Percentiles rank a stretch among this genome's conserved stretches.
Evolutionary conservation across 192 early-diverging fungal species (phyloP).

Genomic region (Haplosporangium gracile): DNA sequence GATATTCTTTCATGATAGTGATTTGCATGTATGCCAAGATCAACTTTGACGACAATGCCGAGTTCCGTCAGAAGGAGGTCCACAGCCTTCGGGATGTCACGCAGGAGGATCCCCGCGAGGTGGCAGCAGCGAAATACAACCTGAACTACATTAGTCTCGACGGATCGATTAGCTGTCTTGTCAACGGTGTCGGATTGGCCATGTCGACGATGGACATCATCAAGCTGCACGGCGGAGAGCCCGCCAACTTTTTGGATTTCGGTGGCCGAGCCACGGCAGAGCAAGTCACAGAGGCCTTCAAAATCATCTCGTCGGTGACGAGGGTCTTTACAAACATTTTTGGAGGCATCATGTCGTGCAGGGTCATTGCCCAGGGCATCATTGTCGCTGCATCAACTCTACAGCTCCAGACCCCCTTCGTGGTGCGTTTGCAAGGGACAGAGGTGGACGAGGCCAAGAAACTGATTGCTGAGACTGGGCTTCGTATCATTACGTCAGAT

Average conservation of each 20-base stretch:
- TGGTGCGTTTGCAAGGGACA: constrained; percentile 97
- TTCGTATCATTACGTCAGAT: constrained; percentile 94
- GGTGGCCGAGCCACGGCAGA: constrained; percentile 96
- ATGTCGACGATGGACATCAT: constrained; percentile 99
- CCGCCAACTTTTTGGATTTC: constrained; percentile 99
- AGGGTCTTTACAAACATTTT: constrained; percentile 99
- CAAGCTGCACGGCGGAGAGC: constrained; percentile 98
- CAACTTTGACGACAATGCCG: constrained; percentile 99
- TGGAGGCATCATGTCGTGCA: constrained; percentile 99
- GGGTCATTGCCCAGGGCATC: constrained; percentile 98
- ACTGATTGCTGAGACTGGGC: constrained; percentile 91
- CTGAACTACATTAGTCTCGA: constrained; percentile 99
- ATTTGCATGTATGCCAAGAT: constrained; percentile 99
- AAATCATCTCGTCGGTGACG: constrained; percentile 98
- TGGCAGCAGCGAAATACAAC: constrained; percentile 96
- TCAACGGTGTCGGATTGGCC: constrained; percentile 99
- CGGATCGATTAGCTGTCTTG: constrained; percentile 97
- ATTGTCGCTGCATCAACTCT: constrained; percentile 95
- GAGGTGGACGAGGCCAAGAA: constrained; percentile 93
- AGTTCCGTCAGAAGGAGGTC: constrained; percentile 96
- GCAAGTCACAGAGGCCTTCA: constrained; percentile 98
- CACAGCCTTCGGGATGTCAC: constrained; percentile 91
- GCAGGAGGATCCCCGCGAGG: constrained; percentile 99
- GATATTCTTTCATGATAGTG: constrained; percentile 54
- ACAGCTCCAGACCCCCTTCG: constrained; percentile 91